A percentile compares a stretch with the other conserved stretches of the same genome.
Conservation (phyloP, 2,329 filamentous ascomycete species). For the Mycocentrospora acerina region DNA sequence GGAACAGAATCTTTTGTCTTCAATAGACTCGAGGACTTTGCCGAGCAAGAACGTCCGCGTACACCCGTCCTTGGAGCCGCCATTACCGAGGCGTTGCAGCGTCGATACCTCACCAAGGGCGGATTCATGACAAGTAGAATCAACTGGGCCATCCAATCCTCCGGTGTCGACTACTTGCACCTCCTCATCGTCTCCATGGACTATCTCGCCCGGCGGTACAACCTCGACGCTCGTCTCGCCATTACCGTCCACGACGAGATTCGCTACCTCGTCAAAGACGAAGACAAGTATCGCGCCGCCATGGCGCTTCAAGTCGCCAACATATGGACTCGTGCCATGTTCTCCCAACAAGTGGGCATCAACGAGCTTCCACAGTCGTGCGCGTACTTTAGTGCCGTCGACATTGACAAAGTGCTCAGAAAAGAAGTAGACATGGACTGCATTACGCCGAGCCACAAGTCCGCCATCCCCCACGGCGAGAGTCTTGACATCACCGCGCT, state of each 20-base stretch:
- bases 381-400: constrained; percentile 93
- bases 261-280: constrained; percentile 80
- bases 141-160: constrained; percentile 99
- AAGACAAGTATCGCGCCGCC: constrained; percentile 84
- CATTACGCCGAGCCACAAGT: constrained; percentile 81
- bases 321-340: constrained; percentile 96
- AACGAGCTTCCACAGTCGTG: constrained; percentile 91
- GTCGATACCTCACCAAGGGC: constrained; percentile 81
- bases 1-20: constrained; percentile 98
- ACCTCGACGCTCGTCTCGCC: constrained; percentile 78
- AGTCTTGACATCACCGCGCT: constrained; percentile 80
- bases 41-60: constrained; percentile 85
- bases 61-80: constrained; percentile 92
- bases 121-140: constrained; percentile 95
- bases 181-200: constrained; percentile 94
- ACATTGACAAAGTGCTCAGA: constrained; percentile 91
- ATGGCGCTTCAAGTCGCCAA: constrained; percentile 95
- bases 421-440: constrained; percentile 99
- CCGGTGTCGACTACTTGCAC: constrained; percentile 94
- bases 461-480: constrained; percentile 80
- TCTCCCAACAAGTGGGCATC: constrained; percentile 94
- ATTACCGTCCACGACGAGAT: constrained; percentile 99
- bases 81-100: constrained; percentile 93
- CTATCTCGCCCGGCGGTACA: constrained; percentile 82
- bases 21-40: constrained; percentile 97